Evolutionary conservation across 495 filamentous ascomycete genomes (phyloP).

Genomic region (Penicillium tannophilum): DNA sequence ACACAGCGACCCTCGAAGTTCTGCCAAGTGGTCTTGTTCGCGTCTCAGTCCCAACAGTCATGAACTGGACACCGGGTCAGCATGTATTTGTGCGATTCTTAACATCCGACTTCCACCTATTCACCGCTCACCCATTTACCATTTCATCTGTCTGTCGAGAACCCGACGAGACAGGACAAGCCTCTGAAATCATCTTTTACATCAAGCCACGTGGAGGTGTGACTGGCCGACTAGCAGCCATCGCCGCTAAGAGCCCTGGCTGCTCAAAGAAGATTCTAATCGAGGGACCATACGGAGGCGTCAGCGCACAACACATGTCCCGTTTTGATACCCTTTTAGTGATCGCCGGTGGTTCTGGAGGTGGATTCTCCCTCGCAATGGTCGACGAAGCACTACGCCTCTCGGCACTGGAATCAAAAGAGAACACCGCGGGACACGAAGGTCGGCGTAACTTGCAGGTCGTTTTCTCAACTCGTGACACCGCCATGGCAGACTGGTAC

Average conservation of each 20-base stretch:
- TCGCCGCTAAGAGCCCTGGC: conserved; percentile 33
- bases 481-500: conserved; percentile 32
- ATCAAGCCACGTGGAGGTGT: conserved; percentile 44
- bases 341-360: conserved; percentile 58
- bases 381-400: conserved; percentile 31
- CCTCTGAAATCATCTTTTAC: conserved; percentile 44
- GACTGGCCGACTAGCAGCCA: conserved; percentile 41
- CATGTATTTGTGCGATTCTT: conserved; percentile 55
- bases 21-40: conserved; percentile 45
- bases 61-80: conserved; percentile 50
- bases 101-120: conserved; percentile 38
- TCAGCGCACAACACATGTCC: conserved; percentile 26
- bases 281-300: conserved; percentile 55
- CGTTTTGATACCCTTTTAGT: conserved; percentile 45
- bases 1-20: conserved; percentile 45
- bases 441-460: conserved; percentile 29
- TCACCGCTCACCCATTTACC: conserved; percentile 56
- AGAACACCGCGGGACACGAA: conserved; percentile 4
- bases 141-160: conserved; percentile 44
- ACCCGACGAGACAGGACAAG: conserved; percentile 18
- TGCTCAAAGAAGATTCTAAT: conserved; percentile 38
- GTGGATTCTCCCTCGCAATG: conserved; percentile 49
- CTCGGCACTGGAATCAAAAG: conserved; percentile 5
- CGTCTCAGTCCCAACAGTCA: conserved; percentile 47
- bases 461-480: conserved; percentile 31